These are phyloP conservation scores for Exophiala mesophila DNA, from an alignment of 2,329 filamentous ascomycete genomes.

Conservation along the genomic window DNA sequence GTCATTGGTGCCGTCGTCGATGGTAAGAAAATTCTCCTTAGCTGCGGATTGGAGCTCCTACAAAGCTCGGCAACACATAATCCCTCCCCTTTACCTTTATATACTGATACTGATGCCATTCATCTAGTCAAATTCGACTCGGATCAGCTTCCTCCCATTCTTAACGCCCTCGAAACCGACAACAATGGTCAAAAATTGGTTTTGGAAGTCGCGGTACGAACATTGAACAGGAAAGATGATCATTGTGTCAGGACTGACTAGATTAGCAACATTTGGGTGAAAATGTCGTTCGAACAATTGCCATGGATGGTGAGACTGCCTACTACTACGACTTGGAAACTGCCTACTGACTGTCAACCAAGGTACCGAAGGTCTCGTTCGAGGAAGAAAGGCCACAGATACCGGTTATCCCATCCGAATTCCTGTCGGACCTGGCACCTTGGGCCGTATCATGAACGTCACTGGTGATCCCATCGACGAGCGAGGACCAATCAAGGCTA, in stretches of 20 bases:
- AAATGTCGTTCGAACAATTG: slow-evolving; percentile 99
- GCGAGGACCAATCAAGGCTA: slow-evolving; percentile 93
- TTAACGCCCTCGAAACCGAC: slow-evolving; percentile 88
- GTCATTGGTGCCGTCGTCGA: slow-evolving; percentile 99
- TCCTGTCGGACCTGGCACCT: slow-evolving; percentile 85
- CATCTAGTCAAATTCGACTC: slow-evolving; percentile 88
- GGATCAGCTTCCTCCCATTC: slow-evolving; percentile 90
- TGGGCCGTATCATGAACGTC: slow-evolving; percentile 99
- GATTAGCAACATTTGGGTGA: slow-evolving; percentile 96
- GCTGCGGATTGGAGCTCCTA: slow-evolving; percentile 36
- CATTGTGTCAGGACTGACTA: slow-evolving; percentile 23
- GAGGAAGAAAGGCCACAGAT: slow-evolving; percentile 78
- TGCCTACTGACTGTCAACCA: no score
- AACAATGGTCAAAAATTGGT: slow-evolving; percentile 94
- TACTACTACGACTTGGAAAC: no score
- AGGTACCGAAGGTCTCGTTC: slow-evolving; percentile 99
- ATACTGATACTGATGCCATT: slow-evolving; percentile 16
- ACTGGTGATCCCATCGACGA: slow-evolving; percentile 99
- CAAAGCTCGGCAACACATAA: slow-evolving; percentile 33
- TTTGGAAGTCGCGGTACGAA: slow-evolving; percentile 87
- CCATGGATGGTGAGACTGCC: slow-evolving; percentile 89
- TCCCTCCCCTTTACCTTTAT: slow-evolving; percentile 12
- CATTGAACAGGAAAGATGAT: background rate
- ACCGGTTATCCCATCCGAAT: slow-evolving; percentile 95
- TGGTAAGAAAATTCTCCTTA: slow-evolving; percentile 52